phyloP scores from a whole-genome alignment of 2,329 filamentous ascomycete species.

The Epichloe uncinata region DNA sequence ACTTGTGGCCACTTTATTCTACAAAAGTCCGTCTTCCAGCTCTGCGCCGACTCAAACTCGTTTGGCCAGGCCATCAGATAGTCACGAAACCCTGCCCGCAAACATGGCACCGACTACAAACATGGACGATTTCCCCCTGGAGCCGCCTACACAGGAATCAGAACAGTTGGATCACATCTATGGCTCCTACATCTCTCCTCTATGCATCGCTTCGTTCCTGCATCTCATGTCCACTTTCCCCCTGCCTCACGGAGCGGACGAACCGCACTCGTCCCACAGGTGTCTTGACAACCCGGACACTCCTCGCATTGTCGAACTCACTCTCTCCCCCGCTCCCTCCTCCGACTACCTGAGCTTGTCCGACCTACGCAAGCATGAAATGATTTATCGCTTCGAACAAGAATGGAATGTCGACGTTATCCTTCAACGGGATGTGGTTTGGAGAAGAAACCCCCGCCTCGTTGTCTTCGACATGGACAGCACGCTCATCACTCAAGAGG shows the following conservation, averaged over 20 bases:
- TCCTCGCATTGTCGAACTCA: constrained; percentile 53
- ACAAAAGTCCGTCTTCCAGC: constrained; percentile 29
- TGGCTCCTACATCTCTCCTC: constrained; percentile 50
- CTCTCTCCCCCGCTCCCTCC: constrained; percentile 48
- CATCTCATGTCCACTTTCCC: constrained; percentile 53
- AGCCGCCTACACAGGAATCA: constrained; percentile 39
- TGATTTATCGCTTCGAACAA: constrained; percentile 70
- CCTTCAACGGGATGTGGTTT: constrained; percentile 60
- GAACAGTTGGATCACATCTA: constrained; percentile 52
- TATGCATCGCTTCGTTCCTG: constrained; percentile 53
- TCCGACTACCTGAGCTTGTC: constrained; percentile 50
- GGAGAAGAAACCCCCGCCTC: constrained; percentile 67
- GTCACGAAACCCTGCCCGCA: constrained; percentile 26
- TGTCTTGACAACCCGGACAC: constrained; percentile 48
- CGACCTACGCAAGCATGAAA: constrained; percentile 67
- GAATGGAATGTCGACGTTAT: constrained; percentile 83
- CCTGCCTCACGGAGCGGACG: constrained; percentile 34
- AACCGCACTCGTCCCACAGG: constrained; percentile 47
- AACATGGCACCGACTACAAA: constrained; percentile 48
- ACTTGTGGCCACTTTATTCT: constrained; percentile 51
- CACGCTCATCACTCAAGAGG: constrained; percentile 92
- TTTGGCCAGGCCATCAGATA: constrained; percentile 14
- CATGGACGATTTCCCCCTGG: constrained; percentile 45
- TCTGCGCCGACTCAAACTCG: constrained; percentile 15
- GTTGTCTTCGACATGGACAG: constrained; percentile 99